Conservation (phyloP, 1,284 basidiomycete genomes). For the Cutaneotrichosporon sp. region DNA sequence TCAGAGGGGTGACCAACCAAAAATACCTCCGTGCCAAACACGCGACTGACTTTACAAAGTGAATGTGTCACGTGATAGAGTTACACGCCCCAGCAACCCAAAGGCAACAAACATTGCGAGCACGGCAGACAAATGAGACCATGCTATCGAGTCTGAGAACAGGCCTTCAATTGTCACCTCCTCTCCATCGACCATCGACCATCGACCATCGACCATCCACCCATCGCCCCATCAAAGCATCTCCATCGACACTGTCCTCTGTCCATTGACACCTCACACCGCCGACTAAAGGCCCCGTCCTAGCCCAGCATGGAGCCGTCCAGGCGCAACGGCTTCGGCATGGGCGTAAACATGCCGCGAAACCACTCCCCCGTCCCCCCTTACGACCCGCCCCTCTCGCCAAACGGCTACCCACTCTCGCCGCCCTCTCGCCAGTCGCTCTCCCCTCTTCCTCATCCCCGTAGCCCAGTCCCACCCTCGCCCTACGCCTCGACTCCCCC, state of each 20-base stretch:
- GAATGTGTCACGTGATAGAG: too few relatives aligned
- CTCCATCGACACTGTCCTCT: neutral
- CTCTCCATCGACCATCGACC: neutral
- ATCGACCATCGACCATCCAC: neutral
- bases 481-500: conserved; percentile 4
- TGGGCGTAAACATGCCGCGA: neutral
- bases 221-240: too few relatives aligned
- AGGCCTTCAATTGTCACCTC: too few relatives aligned
- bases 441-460: neutral
- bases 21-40: too few relatives aligned
- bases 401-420: neutral
- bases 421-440: neutral
- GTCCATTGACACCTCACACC: too few relatives aligned
- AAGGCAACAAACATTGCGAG: too few relatives aligned
- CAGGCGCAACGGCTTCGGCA: conserved; percentile 1
- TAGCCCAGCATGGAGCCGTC: conserved; percentile 1
- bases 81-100: too few relatives aligned
- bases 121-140: too few relatives aligned
- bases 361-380: conserved; percentile 18
- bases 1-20: too few relatives aligned
- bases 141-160: too few relatives aligned
- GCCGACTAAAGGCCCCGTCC: too few relatives aligned
- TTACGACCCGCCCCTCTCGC: conserved; percentile 6
- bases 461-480: neutral
- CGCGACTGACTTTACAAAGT: too few relatives aligned